Conservation (phyloP, 495 filamentous ascomycete species). For the Trichoderma virens region DNA sequence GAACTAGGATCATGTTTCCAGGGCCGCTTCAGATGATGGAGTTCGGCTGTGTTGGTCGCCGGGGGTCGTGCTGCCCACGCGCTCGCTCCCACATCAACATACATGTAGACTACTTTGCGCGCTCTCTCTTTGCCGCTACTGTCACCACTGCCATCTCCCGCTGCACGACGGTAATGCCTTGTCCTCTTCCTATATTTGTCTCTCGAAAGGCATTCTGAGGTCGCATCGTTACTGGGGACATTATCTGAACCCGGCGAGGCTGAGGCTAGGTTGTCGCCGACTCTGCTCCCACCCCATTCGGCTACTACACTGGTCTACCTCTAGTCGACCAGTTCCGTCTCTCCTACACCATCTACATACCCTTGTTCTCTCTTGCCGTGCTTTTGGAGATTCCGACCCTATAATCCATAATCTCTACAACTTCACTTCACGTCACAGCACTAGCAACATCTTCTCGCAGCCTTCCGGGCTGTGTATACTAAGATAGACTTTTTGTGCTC, state of each 20-base stretch:
- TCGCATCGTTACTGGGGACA: conserved; percentile 1
- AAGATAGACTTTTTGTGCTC: conserved; percentile 5
- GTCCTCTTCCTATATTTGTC: conserved; percentile 8
- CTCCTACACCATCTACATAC: conserved; percentile 5
- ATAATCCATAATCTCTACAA: background rate
- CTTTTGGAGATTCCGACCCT: background rate
- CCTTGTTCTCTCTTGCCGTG: background rate
- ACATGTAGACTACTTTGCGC: conserved; percentile 4
- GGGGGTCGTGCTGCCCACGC: background rate
- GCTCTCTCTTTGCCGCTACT: background rate
- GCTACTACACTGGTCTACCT: background rate
- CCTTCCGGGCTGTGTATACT: conserved; percentile 1
- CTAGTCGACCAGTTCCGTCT: background rate
- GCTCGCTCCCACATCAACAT: background rate
- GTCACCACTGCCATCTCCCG: background rate
- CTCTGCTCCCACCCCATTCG: background rate
- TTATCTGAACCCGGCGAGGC: background rate
- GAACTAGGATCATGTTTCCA: conserved; percentile 5
- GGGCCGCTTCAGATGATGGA: background rate
- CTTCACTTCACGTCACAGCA: background rate
- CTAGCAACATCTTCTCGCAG: background rate
- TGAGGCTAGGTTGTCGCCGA: background rate
- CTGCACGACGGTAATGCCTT: background rate
- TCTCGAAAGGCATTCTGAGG: background rate
- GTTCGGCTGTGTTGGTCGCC: background rate